Percentiles rank a stretch among this genome's conserved stretches.
Evolutionary conservation across 495 filamentous ascomycete species (phyloP).

Genomic region (Chlorociboria aeruginascens): DNA sequence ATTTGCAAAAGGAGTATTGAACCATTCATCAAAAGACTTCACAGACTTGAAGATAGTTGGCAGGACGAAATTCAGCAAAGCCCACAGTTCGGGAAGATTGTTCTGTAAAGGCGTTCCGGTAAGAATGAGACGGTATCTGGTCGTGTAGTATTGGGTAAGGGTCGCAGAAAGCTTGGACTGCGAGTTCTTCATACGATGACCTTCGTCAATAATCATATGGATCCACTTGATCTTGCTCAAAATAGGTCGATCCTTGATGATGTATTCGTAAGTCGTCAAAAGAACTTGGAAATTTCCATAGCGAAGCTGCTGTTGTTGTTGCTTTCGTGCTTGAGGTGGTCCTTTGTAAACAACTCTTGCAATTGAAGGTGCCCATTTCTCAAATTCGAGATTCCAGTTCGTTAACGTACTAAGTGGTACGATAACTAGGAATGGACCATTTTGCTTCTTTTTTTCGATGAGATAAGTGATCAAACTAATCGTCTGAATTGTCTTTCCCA

Average conservation of each 20-base stretch:
- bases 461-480: constrained; percentile 96
- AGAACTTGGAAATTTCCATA: constrained; percentile 94
- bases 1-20: constrained; percentile 98
- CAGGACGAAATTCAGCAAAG: constrained; percentile 93
- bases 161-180: constrained; percentile 93
- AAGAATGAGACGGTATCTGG: constrained; percentile 88
- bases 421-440: constrained; percentile 90
- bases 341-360: constrained; percentile 91
- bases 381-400: constrained; percentile 97
- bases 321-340: constrained; percentile 76
- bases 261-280: constrained; percentile 96
- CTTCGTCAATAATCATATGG: constrained; percentile 99
- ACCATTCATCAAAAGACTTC: constrained; percentile 99
- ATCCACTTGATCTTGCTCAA: constrained; percentile 97
- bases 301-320: constrained; percentile 85
- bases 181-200: constrained; percentile 99
- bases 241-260: constrained; percentile 94
- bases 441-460: constrained; percentile 89
- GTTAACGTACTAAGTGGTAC: constrained; percentile 93
- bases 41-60: constrained; percentile 99
- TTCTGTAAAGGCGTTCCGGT: constrained; percentile 97
- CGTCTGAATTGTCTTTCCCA: constrained; percentile 98
- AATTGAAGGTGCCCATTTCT: constrained; percentile 93
- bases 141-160: constrained; percentile 86
- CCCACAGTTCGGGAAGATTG: constrained; percentile 92